phyloP scores from a whole-genome alignment of 2,329 filamentous ascomycete genomes.

The Pseudogymnoascus verrucosus region DNA sequence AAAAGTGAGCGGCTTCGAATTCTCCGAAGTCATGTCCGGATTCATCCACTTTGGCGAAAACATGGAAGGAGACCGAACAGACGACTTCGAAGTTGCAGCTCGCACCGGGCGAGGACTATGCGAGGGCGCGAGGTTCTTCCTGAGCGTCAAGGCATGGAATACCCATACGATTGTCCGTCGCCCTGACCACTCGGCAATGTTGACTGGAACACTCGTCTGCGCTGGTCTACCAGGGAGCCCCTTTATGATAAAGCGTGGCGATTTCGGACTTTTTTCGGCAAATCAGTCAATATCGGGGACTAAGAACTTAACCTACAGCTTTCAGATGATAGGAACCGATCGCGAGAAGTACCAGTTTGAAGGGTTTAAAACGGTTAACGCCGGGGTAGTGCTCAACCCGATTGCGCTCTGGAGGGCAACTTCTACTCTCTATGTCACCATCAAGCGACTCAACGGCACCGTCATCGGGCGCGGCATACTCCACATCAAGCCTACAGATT shows the following conservation, averaged over 20 bases:
- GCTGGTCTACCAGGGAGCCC: slow-evolving; percentile 46
- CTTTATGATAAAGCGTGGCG: slow-evolving; percentile 51
- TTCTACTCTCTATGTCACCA: slow-evolving; percentile 53
- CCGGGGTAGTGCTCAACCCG: slow-evolving; percentile 48
- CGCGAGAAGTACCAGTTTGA: slow-evolving; percentile 49
- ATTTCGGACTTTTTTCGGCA: slow-evolving; percentile 48
- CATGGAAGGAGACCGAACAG: slow-evolving; percentile 36
- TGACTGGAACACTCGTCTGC: slow-evolving; percentile 54
- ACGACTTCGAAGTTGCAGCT: slow-evolving; percentile 46
- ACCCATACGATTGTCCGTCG: slow-evolving; percentile 40
- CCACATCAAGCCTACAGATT: slow-evolving; percentile 45
- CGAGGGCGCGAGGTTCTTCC: slow-evolving; percentile 50
- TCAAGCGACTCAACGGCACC: slow-evolving; percentile 36
- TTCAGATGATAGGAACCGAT: slow-evolving; percentile 48
- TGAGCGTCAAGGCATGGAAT: slow-evolving; percentile 50
- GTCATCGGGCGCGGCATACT: slow-evolving; percentile 53
- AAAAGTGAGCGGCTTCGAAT: slow-evolving; percentile 45
- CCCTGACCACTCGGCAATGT: slow-evolving; percentile 41
- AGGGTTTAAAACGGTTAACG: slow-evolving; percentile 55
- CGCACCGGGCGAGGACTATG: slow-evolving; percentile 45
- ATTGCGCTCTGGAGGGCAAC: slow-evolving; percentile 53
- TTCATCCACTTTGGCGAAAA: slow-evolving; percentile 43
- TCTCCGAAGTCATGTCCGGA: slow-evolving; percentile 58
- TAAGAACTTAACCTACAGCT: slow-evolving; percentile 52
- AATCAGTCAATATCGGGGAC: slow-evolving; percentile 48